phyloP scores from a whole-genome alignment of 768 basidiomycete species.

The Rhizopogon sp. region DNA sequence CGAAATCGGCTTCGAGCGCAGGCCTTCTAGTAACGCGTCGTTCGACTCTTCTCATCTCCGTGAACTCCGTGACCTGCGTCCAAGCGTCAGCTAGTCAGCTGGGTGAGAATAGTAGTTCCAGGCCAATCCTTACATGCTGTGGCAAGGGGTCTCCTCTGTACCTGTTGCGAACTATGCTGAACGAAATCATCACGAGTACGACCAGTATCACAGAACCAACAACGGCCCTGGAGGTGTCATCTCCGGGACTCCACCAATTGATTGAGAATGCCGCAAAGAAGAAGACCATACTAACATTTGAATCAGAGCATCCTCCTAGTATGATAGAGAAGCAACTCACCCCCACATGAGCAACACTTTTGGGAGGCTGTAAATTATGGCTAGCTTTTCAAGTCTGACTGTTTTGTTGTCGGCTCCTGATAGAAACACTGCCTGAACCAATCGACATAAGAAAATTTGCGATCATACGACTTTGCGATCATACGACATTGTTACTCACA shows the following conservation, averaged over 20 bases:
- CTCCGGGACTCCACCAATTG: constrained; percentile 16
- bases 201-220: constrained; percentile 26
- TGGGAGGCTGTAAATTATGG: constrained; percentile 49
- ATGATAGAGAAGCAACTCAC: constrained; percentile 29
- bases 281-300: constrained; percentile 17
- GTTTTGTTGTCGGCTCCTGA: constrained; percentile 15
- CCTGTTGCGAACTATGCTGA: constrained; percentile 35
- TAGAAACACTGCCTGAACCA: constrained; percentile 12
- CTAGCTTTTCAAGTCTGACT: constrained; percentile 44
- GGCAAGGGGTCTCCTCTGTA: constrained; percentile 17
- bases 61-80: too few species aligned
- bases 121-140: not conserved
- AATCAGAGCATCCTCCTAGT: not conserved
- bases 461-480: constrained; percentile 6
- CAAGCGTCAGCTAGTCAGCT: too few species aligned
- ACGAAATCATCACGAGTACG: constrained; percentile 31
- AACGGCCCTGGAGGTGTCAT: constrained; percentile 11
- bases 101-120: too few species aligned
- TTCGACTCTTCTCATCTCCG: too few species aligned
- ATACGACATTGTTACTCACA: constrained; percentile 23
- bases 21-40: too few species aligned
- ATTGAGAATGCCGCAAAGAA: constrained; percentile 20
- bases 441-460: not conserved
- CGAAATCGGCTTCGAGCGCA: too few species aligned
- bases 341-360: constrained; percentile 56